A percentile compares a stretch with the other conserved stretches of the same genome.
Evolutionary conservation across 1,139 yeast genomes (phyloP).

Genomic region (Pneumocystis wakefieldiae): DNA sequence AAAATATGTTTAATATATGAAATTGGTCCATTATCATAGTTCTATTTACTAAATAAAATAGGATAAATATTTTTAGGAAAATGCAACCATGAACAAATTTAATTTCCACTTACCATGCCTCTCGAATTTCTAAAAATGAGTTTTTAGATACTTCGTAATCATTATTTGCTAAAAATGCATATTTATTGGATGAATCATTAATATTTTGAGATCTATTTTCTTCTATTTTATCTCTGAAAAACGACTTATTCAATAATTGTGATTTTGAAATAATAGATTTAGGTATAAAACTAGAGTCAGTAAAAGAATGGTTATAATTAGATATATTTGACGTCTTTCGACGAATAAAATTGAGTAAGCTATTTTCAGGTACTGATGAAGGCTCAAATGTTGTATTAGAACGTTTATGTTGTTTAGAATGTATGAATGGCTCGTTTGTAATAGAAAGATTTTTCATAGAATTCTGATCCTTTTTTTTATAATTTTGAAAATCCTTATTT

Average conservation of each 20-base stretch:
- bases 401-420: not conserved
- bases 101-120: not conserved
- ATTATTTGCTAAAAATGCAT: not conserved
- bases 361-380: not conserved
- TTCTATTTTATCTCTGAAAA: not conserved
- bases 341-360: not conserved
- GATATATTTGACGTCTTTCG: not conserved
- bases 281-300: not conserved
- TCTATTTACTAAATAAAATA: not conserved
- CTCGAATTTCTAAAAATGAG: not conserved
- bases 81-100: not conserved
- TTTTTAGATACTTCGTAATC: not conserved
- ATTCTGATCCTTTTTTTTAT: not conserved
- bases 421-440: not conserved
- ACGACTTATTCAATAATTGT: not conserved
- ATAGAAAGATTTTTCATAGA: not conserved
- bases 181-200: not conserved
- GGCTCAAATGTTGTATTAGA: not conserved
- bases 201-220: not conserved
- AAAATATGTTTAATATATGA: not conserved
- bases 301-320: not conserved
- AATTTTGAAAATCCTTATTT: not conserved
- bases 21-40: not conserved
- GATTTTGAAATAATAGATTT: not conserved
- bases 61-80: not conserved